phyloP scores from a whole-genome alignment of 2,329 filamentous ascomycete species.

The Claviceps pusilla region DNA sequence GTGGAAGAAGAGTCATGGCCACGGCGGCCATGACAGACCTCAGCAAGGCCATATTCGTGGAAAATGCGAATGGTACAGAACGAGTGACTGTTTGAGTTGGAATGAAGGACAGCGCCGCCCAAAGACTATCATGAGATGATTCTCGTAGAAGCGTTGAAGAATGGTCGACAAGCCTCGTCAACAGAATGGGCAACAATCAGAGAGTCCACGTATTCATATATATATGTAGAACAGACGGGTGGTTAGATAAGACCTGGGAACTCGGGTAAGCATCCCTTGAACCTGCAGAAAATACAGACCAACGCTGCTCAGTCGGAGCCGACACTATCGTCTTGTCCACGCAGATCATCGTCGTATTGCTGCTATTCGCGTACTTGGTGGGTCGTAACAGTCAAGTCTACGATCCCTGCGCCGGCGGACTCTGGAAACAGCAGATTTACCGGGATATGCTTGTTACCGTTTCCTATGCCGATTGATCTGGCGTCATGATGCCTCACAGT shows the following conservation, averaged over 20 bases:
- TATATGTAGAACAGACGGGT: neutral
- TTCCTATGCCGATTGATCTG: neutral
- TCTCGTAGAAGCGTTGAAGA: neutral
- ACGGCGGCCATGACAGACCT: conserved; percentile 15
- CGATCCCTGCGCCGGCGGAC: neutral
- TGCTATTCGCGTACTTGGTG: neutral
- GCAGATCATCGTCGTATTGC: neutral
- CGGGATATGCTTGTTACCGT: neutral
- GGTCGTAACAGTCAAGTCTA: neutral
- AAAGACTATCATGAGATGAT: neutral
- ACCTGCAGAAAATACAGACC: neutral
- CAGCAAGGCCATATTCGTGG: conserved; percentile 5
- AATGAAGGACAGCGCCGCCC: neutral
- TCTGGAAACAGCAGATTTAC: too few relatives aligned
- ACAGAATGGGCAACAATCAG: neutral
- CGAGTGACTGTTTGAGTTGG: neutral
- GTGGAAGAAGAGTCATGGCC: conserved; percentile 21
- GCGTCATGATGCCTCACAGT: neutral
- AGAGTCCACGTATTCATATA: neutral
- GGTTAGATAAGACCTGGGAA: neutral
- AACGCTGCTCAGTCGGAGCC: too few relatives aligned
- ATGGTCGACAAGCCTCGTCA: neutral
- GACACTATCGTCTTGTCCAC: neutral
- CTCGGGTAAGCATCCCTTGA: neutral
- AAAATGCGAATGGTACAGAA: neutral